Base-by-base conservation (phyloP, 176 grass and related monocot genomes). In the Avena eriantha region DNA sequence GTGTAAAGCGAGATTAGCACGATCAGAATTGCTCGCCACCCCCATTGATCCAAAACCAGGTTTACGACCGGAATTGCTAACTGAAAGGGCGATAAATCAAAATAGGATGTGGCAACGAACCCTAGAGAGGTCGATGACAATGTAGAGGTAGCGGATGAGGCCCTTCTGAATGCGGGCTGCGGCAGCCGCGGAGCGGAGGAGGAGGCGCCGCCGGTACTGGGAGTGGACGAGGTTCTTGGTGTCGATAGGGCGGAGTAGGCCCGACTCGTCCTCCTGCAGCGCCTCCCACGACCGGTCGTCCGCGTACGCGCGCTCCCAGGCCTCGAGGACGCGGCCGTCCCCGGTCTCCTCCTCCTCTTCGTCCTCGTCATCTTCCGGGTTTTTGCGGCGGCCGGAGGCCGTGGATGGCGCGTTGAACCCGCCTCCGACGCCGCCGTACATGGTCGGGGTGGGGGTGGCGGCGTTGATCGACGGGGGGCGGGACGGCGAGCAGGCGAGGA, bases 221-320 rank as follows among this genome's bases (percentile, higher is more conserved):
- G 92, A 78, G 77, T 99, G 94, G 82, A 94, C 92, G 19, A 99
- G 90, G 50, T 92, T 89, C 84, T 99, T 99, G 66, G 92, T 94
- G 78, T 96, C 89, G 82, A 99, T 88, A 53, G 97, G 87, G 9
- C 87, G 90, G 58, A 99, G 97, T 72, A 96, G 92, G 43, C 97
- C 97, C 7, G 97, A 92, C 77, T 99, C 97, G 80, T 99, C 97
- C 87, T 99, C 97, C 84, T 99, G 94, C 86, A 99, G 86, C 76
- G 89, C 83, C 85, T 99, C 97, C 97, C 97, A 99, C 74, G 97
- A 99, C 5, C 97, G 90, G 58, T 99, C 97, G 88, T 99, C 94
- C 39, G 97, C 94, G 87, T 99, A 99, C n/a, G 97, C 92, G 23
- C 94, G 94, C 90, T 94, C 94, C 97, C 97, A 96, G 18, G 94